phyloP scores from a whole-genome alignment of 345 rosid species.

The Brassica cretica region DNA sequence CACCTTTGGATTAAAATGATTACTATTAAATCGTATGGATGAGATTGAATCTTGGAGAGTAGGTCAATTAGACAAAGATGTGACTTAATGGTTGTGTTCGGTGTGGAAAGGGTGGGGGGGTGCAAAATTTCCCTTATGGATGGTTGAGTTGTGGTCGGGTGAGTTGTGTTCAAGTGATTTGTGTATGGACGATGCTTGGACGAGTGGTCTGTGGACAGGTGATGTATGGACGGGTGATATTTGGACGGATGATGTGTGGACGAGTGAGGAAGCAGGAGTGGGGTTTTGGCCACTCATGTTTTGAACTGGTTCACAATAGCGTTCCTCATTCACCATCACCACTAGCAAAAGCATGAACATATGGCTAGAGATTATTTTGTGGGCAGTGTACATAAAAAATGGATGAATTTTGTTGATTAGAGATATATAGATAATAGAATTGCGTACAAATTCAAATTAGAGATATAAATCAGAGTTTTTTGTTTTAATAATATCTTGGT shows the following conservation, averaged over 20 bases:
- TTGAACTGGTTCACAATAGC: not conserved
- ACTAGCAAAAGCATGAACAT: not conserved
- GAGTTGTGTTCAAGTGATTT: not conserved
- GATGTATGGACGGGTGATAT: too few species aligned
- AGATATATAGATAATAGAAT: not conserved
- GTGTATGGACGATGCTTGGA: not conserved
- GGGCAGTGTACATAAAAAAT: not conserved
- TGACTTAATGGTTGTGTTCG: not conserved
- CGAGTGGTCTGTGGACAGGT: not conserved
- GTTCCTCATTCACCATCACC: not conserved
- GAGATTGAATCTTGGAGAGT: too few species aligned
- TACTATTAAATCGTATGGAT: not conserved
- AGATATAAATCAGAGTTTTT: not conserved
- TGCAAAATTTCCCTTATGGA: not conserved
- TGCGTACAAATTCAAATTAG: not conserved
- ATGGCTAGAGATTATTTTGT: not conserved
- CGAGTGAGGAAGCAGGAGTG: not conserved
- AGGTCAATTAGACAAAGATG: too few species aligned
- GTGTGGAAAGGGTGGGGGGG: not conserved
- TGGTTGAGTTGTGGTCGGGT: not conserved
- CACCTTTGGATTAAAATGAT: too few species aligned
- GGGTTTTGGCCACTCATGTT: not conserved
- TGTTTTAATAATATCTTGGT: not conserved
- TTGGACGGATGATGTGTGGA: not conserved
- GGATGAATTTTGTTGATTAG: not conserved